Evolutionary conservation across 192 early-diverging fungal species (phyloP).

Genomic region (Rhizophagus prolifer): DNA sequence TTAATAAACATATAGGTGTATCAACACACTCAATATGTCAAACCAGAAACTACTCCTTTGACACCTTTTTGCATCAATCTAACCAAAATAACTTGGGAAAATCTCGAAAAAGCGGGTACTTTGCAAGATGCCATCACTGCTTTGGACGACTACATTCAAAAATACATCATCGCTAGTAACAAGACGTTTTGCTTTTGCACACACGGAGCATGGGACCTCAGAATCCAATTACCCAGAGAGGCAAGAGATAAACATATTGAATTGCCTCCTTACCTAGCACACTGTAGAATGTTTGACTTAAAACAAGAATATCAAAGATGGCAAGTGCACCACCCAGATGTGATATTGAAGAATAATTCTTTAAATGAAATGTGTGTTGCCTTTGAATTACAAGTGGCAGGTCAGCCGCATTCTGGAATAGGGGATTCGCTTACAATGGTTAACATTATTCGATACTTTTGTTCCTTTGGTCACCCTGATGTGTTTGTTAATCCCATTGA

Average conservation of each 20-base stretch:
- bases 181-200: conserved; percentile 68
- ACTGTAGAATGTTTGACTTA: conserved; percentile 65
- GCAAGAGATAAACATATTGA: conserved; percentile 62
- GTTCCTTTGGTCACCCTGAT: conserved; percentile 49
- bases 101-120: conserved; percentile 49
- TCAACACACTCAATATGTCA: conserved; percentile 49
- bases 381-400: conserved; percentile 50
- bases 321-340: conserved; percentile 60
- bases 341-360: conserved; percentile 49
- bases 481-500: conserved; percentile 65
- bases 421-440: conserved; percentile 63
- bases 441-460: conserved; percentile 53
- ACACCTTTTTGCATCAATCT: conserved; percentile 60
- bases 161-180: conserved; percentile 48
- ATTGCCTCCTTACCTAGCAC: conserved; percentile 56
- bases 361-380: conserved; percentile 59
- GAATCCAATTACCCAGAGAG: conserved; percentile 66
- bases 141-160: conserved; percentile 53
- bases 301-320: conserved; percentile 65
- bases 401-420: conserved; percentile 55
- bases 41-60: conserved; percentile 50
- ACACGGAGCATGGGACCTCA: conserved; percentile 70
- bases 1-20: conserved; percentile 29
- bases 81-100: conserved; percentile 60
- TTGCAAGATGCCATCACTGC: conserved; percentile 54